Evolutionary conservation across 1,284 basidiomycete species (phyloP).

Genomic region (Moesziomyces sp.): DNA sequence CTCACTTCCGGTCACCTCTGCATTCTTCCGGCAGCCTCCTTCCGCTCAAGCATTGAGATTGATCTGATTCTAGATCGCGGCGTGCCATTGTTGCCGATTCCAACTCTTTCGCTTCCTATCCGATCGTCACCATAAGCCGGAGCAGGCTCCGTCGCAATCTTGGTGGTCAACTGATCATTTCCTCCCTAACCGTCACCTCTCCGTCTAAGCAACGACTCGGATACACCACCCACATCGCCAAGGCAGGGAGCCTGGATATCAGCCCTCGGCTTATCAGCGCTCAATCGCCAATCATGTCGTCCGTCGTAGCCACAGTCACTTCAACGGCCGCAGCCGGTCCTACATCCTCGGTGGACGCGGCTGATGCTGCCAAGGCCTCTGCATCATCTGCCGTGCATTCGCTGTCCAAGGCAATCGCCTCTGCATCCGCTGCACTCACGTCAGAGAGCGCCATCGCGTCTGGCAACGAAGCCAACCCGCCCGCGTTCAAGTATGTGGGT

Average conservation of each 20-base stretch:
- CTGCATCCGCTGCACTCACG: slow-evolving; percentile 53
- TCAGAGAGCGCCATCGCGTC: slow-evolving; percentile 52
- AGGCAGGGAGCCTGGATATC: not conserved
- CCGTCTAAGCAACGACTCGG: no score
- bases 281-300: slow-evolving; percentile 22
- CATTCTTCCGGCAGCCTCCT: not conserved
- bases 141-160: not conserved
- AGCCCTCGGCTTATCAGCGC: not conserved
- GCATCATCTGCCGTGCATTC: slow-evolving; percentile 52
- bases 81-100: not conserved
- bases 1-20: slow-evolving; percentile 1
- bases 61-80: not conserved
- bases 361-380: slow-evolving; percentile 40
- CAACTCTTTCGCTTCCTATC: no score
- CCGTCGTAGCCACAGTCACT: slow-evolving; percentile 32
- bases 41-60: not conserved
- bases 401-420: slow-evolving; percentile 52
- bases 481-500: slow-evolving; percentile 71
- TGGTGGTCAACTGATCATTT: not conserved
- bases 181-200: not conserved
- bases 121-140: not conserved
- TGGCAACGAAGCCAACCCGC: slow-evolving; percentile 54
- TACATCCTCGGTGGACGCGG: slow-evolving; percentile 21
- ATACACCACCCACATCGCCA: no score
- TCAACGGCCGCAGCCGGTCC: slow-evolving; percentile 17